Base-by-base conservation (phyloP, 2,329 filamentous ascomycete species). In the Penicillium concentricum region DNA sequence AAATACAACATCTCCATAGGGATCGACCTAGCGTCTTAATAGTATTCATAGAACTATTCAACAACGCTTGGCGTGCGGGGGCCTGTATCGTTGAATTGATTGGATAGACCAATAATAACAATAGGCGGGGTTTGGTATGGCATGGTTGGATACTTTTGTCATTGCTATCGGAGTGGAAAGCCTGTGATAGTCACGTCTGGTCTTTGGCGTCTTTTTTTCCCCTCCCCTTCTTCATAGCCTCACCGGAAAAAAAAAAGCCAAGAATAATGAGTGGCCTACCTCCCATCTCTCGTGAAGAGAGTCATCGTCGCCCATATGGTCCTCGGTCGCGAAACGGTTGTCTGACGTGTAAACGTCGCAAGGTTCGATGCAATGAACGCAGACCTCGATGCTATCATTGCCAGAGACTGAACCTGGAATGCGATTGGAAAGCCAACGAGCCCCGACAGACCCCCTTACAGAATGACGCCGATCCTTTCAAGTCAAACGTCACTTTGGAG, bases 331-430 rank as follows among this genome's bases (percentile, higher is more conserved):
- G 28, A 37, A 47, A 47, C 18, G 45, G 48, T 15, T 47, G 45
- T 7, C n/a, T 47, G 20, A 47, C 45, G 5, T 47, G 45, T 16
- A 47, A 47, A 47, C 45, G 45, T 26, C 45, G 45, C 32, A 47
- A 47, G 12, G 45, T 47, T n/a, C 16, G 45, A 37, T 47, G 45
- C 32, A 47, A 47, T 15, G 45, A 47, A 47, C 20, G 34, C 15
- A 34, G 45, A 26, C 45, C 45, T 47, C 45, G 32, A 35, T 47
- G 45, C 8, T 47, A 47, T 37, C 45, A 47, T 37, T 47, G 45
- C 32, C 30, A 47, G 10, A 32, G 45, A 18, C 16, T 47, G 15
- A 47, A 47, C 6, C 6, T 47, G 20, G 45, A 37, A n/a, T 47
- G 45, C 12, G 45, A 37, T 18, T 47, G 45, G 45, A 47, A 47